Conservation (phyloP, 805 yeast genomes). For the Yamadazyma philogaea region DNA sequence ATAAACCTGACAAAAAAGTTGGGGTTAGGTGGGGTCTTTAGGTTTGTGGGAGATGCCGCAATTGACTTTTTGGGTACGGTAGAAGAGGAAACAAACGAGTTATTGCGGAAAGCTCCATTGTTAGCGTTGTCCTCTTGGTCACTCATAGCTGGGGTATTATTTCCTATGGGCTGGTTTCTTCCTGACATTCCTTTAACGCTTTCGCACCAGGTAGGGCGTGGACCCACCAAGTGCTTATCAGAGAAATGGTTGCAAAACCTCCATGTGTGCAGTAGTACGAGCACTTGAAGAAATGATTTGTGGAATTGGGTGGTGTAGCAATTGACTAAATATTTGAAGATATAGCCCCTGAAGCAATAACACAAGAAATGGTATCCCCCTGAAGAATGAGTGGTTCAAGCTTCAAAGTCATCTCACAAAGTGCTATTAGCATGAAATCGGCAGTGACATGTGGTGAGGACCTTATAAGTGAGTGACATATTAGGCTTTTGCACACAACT, state of each 20-base stretch:
- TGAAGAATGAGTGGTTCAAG: no score
- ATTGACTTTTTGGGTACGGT: slow-evolving; percentile 7
- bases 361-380: no score
- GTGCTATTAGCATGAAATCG: no score
- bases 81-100: slow-evolving; percentile 3
- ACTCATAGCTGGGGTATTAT: slow-evolving; percentile 7
- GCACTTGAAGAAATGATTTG: no score
- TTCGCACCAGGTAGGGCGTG: neutral
- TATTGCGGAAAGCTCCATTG: neutral
- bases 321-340: no score
- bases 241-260: neutral
- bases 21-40: slow-evolving; percentile 10
- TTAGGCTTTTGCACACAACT: no score
- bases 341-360: no score
- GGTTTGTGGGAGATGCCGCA: neutral
- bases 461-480: no score
- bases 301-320: no score
- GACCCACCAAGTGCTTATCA: neutral
- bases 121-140: slow-evolving; percentile 9
- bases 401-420: no score
- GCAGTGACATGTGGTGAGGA: no score
- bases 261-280: no score
- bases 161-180: neutral
- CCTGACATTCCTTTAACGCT: neutral
- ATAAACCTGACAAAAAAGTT: slow-evolving; percentile 25